A percentile compares a stretch with the other conserved stretches of the same genome.
Evolutionary conservation across 495 filamentous ascomycete species (phyloP).

Genomic region (Penicillium bovifimosum): DNA sequence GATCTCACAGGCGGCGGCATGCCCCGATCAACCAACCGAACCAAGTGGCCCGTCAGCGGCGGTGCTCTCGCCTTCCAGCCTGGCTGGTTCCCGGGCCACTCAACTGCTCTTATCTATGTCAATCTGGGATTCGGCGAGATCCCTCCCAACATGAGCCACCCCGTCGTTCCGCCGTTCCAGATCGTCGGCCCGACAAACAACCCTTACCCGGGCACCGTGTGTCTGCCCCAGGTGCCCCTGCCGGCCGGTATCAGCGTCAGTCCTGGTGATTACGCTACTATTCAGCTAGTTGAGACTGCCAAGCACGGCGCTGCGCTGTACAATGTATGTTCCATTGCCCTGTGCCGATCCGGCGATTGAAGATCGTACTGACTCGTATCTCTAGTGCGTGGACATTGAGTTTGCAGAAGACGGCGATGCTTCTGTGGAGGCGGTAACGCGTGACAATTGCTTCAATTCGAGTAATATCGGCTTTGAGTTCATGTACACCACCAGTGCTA

Average conservation of each 20-base stretch:
- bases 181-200: conserved; percentile 77
- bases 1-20: conserved; percentile 74
- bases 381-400: conserved; percentile 83
- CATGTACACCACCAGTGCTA: conserved; percentile 60
- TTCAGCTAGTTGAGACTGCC: conserved; percentile 87
- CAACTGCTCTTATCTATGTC: conserved; percentile 80
- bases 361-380: conserved; percentile 10
- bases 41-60: conserved; percentile 83
- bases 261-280: conserved; percentile 84
- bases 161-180: conserved; percentile 79
- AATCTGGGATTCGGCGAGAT: conserved; percentile 84
- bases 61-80: conserved; percentile 85
- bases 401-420: conserved; percentile 69
- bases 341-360: neutral
- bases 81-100: conserved; percentile 92
- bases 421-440: conserved; percentile 60
- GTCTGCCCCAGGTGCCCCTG: conserved; percentile 84
- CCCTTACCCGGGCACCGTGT: conserved; percentile 81
- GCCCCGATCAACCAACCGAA: conserved; percentile 71
- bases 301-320: conserved; percentile 85
- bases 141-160: conserved; percentile 83
- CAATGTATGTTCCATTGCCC: conserved; percentile 59
- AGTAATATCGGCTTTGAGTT: conserved; percentile 66
- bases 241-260: conserved; percentile 67
- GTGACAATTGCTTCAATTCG: conserved; percentile 80